A percentile compares a stretch with the other conserved stretches of the same genome.
These are phyloP conservation scores for Micromonas commoda DNA, from an alignment of 139 green algal genomes.

Conservation along the genomic window DNA sequence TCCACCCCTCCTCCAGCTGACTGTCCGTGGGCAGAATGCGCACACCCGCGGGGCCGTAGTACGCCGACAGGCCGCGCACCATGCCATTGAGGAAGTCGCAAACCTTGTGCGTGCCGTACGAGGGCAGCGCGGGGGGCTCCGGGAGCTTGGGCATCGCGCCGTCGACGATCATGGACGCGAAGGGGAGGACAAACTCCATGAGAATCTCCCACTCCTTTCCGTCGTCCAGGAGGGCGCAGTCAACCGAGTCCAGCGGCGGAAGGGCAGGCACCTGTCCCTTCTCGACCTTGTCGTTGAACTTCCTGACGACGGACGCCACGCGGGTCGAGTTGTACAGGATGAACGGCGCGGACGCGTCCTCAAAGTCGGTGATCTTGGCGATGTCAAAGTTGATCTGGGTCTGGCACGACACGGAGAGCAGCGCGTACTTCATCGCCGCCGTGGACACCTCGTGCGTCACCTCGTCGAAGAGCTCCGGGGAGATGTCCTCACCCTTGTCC, in stretches of 20 bases:
- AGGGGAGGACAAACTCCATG: slow-evolving; percentile 35
- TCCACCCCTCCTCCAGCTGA: not conserved
- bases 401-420: slow-evolving; percentile 13
- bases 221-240: slow-evolving; percentile 20
- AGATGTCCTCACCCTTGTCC: slow-evolving; percentile 32
- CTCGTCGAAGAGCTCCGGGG: slow-evolving; percentile 23
- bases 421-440: slow-evolving; percentile 40
- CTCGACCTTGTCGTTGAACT: slow-evolving; percentile 12
- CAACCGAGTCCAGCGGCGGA: slow-evolving; percentile 7
- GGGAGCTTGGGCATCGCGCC: slow-evolving; percentile 25
- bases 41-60: slow-evolving; percentile 33
- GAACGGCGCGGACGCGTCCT: slow-evolving; percentile 40
- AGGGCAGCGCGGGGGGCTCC: slow-evolving; percentile 24
- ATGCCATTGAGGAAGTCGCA: slow-evolving; percentile 38
- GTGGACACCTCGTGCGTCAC: slow-evolving; percentile 39
- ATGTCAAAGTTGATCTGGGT: slow-evolving; percentile 40
- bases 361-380: slow-evolving; percentile 39
- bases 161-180: slow-evolving; percentile 21
- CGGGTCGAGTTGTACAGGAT: slow-evolving; percentile 44
- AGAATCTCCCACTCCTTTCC: slow-evolving; percentile 35
- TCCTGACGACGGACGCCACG: slow-evolving; percentile 24
- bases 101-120: slow-evolving; percentile 34
- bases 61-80: slow-evolving; percentile 18
- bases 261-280: not conserved
- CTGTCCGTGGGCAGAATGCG: slow-evolving; percentile 26